Conservation (phyloP, 2,329 filamentous ascomycete species). For the Clonostachys sp. region DNA sequence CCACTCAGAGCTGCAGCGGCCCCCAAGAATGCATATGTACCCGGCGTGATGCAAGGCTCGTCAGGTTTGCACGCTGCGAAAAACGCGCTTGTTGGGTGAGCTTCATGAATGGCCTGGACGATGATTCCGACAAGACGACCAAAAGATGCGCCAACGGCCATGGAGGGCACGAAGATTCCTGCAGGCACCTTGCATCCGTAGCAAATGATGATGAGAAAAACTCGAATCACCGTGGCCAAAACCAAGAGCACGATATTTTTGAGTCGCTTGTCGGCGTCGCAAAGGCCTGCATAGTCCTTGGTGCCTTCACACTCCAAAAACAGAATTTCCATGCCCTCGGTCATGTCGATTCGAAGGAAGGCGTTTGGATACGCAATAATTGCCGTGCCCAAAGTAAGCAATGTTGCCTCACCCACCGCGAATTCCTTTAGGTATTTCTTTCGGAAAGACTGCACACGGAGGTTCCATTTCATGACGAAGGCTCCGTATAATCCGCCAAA, state of each 20-base stretch:
- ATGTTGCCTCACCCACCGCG: conserved; percentile 79
- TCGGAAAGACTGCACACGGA: conserved; percentile 84
- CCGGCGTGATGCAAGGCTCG: conserved; percentile 92
- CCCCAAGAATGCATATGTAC: conserved; percentile 93
- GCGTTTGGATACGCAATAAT: conserved; percentile 96
- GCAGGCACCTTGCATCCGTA: conserved; percentile 98
- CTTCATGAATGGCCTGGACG: conserved; percentile 83
- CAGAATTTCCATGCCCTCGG: conserved; percentile 97
- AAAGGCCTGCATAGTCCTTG: conserved; percentile 86
- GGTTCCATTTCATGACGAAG: conserved; percentile 97
- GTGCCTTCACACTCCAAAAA: conserved; percentile 89
- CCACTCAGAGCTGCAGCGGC: conserved; percentile 88
- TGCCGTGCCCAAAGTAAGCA: conserved; percentile 79
- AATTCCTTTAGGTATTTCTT: conserved; percentile 87
- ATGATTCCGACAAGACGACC: conserved; percentile 92
- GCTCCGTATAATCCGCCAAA: conserved; percentile 95
- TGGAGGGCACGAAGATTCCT: conserved; percentile 96
- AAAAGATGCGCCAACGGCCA: conserved; percentile 94
- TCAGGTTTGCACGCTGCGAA: conserved; percentile 88
- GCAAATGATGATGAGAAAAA: conserved; percentile 86
- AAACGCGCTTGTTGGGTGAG: conserved; percentile 76
- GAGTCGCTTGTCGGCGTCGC: conserved; percentile 72
- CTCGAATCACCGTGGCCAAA: conserved; percentile 74
- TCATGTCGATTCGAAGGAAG: conserved; percentile 96
- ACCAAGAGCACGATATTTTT: conserved; percentile 74